These are phyloP conservation scores for Peronospora belbahrii DNA, from an alignment of 352 stramenopile species.

Conservation along the genomic window DNA sequence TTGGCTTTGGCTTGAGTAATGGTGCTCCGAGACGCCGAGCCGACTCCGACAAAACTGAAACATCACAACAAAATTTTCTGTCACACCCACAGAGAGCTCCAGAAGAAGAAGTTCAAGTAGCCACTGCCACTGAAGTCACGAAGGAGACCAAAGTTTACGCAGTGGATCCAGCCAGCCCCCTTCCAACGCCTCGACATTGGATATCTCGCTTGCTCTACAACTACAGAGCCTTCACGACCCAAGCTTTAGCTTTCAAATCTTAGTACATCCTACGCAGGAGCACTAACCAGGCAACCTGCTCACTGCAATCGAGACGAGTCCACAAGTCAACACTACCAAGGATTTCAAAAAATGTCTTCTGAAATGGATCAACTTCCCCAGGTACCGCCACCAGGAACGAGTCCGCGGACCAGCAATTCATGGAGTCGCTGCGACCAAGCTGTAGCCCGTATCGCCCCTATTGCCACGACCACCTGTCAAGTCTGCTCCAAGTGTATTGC, in stretches of 20 bases:
- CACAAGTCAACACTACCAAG: too few relatives aligned
- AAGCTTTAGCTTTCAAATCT: too few relatives aligned
- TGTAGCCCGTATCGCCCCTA: conserved; percentile 64
- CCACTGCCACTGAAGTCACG: conserved; percentile 13
- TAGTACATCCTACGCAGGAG: too few relatives aligned
- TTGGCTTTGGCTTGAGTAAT: conserved; percentile 9
- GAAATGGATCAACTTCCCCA: conserved; percentile 37
- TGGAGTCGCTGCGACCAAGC: conserved; percentile 78
- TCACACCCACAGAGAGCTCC: conserved; percentile 4
- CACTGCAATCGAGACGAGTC: too few relatives aligned
- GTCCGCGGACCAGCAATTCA: conserved; percentile 42
- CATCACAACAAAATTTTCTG: conserved; percentile 13
- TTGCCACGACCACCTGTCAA: conserved; percentile 71
- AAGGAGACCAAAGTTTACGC: conserved; percentile 13
- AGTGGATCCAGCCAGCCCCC: too few relatives aligned
- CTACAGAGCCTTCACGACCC: too few relatives aligned
- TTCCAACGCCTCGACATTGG: too few relatives aligned
- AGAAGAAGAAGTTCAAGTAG: conserved; percentile 4
- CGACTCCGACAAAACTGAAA: not conserved
- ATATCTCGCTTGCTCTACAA: not conserved
- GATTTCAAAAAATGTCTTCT: too few relatives aligned
- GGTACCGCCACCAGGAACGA: conserved; percentile 19
- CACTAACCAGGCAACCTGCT: too few relatives aligned
- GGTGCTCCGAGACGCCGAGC: not conserved
- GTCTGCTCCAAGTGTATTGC: conserved; percentile 53